Evolutionary conservation across 345 rosid species (phyloP).

Genomic region (Brassica nigra): DNA sequence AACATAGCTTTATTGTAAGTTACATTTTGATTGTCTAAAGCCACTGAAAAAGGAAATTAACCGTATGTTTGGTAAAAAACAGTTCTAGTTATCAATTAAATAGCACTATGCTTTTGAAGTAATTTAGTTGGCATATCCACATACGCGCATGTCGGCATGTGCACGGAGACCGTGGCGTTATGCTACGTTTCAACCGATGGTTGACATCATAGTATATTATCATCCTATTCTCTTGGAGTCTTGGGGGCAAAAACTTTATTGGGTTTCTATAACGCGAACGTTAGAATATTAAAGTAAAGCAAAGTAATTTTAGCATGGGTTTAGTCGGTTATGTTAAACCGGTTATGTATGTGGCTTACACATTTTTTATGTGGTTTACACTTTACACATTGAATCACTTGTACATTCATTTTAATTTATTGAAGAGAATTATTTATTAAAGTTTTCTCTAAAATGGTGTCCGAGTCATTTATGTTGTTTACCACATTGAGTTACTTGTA

Average conservation of each 20-base stretch:
- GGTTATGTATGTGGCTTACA: background rate
- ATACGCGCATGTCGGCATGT: conserved; percentile 3
- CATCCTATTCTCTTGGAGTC: too few species aligned
- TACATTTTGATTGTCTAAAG: background rate
- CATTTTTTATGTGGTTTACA: too few species aligned
- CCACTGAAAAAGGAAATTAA: background rate
- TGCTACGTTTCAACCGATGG: background rate
- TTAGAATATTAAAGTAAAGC: background rate
- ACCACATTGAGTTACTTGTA: too few species aligned
- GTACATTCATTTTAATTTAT: background rate
- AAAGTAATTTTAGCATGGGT: background rate
- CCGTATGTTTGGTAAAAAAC: background rate
- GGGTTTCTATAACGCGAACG: conserved; percentile 17
- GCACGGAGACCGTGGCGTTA: conserved; percentile 9
- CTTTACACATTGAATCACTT: background rate
- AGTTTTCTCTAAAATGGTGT: too few species aligned
- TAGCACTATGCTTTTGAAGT: background rate
- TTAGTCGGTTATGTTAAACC: background rate
- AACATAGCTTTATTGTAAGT: background rate
- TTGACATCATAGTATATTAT: background rate
- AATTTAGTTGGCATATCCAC: background rate
- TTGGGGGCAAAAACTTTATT: background rate
- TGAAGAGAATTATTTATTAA: too few species aligned
- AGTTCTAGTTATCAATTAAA: background rate
- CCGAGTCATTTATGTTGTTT: too few species aligned